phyloP scores from a whole-genome alignment of 768 basidiomycete species.

The Candolleomyces aberdarensis region DNA sequence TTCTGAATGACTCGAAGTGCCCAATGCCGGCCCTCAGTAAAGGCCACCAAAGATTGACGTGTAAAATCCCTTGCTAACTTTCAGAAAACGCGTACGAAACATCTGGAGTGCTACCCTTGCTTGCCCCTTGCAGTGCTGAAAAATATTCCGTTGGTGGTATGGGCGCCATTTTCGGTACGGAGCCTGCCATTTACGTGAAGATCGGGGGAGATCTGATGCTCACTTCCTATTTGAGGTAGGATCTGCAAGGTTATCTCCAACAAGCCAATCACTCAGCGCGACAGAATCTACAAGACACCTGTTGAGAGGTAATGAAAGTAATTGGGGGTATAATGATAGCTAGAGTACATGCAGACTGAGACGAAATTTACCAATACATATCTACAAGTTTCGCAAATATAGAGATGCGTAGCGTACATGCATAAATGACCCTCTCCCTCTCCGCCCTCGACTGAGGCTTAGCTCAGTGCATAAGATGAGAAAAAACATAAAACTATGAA shows the following conservation, averaged over 20 bases:
- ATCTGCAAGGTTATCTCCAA: not conserved
- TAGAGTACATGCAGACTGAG: not conserved
- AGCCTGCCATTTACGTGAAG: not conserved
- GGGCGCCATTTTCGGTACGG: not conserved
- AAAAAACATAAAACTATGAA: conserved; percentile 3
- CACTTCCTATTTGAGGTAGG: not conserved
- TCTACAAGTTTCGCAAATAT: not conserved
- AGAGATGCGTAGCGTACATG: too few species aligned
- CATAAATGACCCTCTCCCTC: too few species aligned
- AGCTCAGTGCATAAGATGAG: not conserved
- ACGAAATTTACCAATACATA: not conserved
- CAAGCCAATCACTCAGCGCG: not conserved
- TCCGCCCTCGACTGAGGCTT: too few species aligned
- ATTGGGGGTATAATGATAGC: not conserved
- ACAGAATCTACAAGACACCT: not conserved
- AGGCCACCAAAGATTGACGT: too few species aligned
- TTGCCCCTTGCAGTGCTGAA: too few species aligned
- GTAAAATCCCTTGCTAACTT: too few species aligned
- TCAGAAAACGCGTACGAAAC: too few species aligned
- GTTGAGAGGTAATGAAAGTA: too few species aligned
- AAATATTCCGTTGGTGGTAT: too few species aligned
- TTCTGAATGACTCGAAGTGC: too few species aligned
- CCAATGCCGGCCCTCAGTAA: too few species aligned
- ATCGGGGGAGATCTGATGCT: not conserved
- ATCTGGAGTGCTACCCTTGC: too few species aligned